phyloP scores from a whole-genome alignment of 2,329 filamentous ascomycete genomes.

The Diaporthe capsici region DNA sequence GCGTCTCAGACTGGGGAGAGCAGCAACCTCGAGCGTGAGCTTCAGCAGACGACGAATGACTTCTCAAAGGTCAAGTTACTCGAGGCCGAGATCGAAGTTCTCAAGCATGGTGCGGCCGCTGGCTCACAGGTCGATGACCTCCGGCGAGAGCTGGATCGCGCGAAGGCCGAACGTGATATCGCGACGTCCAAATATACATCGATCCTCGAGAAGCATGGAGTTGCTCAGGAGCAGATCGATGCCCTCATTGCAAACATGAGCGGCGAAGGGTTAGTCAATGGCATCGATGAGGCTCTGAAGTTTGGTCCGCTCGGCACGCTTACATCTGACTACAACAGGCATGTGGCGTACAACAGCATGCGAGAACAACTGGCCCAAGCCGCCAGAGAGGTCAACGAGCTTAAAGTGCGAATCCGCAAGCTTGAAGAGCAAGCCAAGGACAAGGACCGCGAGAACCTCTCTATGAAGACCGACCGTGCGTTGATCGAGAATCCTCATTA shows the following conservation, averaged over 20 bases:
- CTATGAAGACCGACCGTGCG: conserved; percentile 66
- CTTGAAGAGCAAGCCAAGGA: conserved; percentile 66
- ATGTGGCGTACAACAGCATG: conserved; percentile 66
- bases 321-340: conserved; percentile 63
- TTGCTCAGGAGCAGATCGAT: conserved; percentile 70
- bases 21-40: conserved; percentile 70
- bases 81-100: conserved; percentile 72
- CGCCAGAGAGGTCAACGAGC: conserved; percentile 62
- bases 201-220: conserved; percentile 70
- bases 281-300: conserved; percentile 52
- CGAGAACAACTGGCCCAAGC: conserved; percentile 62
- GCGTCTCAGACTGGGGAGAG: conserved; percentile 25
- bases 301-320: conserved; percentile 55
- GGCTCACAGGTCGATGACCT: conserved; percentile 35
- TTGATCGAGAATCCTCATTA: conserved; percentile 44
- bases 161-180: conserved; percentile 56
- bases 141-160: conserved; percentile 39
- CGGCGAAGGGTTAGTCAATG: conserved; percentile 68
- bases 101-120: conserved; percentile 57
- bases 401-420: conserved; percentile 58
- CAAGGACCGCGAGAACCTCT: conserved; percentile 68
- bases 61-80: conserved; percentile 56
- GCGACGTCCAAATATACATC: conserved; percentile 67
- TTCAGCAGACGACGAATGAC: conserved; percentile 62
- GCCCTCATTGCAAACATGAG: conserved; percentile 65